Percentiles rank a stretch among this genome's conserved stretches.
These are phyloP conservation scores for Chrysosphaeria jannelii DNA, from an alignment of 2,329 filamentous ascomycete genomes.

Conservation along the genomic window DNA sequence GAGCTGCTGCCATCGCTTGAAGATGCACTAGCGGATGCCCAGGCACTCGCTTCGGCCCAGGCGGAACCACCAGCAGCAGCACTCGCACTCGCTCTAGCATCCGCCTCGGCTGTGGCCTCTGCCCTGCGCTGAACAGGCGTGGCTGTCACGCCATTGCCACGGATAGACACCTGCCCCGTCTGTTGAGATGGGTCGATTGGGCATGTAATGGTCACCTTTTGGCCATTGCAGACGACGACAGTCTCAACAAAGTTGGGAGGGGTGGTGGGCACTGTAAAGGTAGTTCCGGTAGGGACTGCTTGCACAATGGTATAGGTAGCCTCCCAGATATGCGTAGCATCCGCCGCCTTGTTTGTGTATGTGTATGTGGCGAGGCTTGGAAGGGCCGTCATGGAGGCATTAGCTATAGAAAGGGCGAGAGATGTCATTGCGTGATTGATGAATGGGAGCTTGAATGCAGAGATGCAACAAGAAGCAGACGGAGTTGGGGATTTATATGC, in stretches of 20 bases:
- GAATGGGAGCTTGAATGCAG: too few species aligned
- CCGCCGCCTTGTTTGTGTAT: slow-evolving; percentile 10
- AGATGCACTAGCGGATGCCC: slow-evolving; percentile 1
- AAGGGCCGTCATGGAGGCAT: too few species aligned
- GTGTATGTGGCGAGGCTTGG: slow-evolving; percentile 12
- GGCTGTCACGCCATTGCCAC: slow-evolving; percentile 5
- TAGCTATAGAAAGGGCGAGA: too few species aligned
- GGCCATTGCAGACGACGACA: slow-evolving; percentile 3
- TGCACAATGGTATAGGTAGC: slow-evolving; percentile 13
- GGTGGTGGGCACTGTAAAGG: slow-evolving; percentile 12
- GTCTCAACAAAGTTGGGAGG: slow-evolving; percentile 6
- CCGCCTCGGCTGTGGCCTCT: slow-evolving; percentile 1
- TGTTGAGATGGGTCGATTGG: slow-evolving; percentile 2
- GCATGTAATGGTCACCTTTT: slow-evolving; percentile 3
- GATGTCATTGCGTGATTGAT: too few species aligned
- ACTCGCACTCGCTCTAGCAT: slow-evolving; percentile 1
- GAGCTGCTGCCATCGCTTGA: background rate
- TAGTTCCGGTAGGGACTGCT: slow-evolving; percentile 11
- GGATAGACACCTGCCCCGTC: slow-evolving; percentile 2
- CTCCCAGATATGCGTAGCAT: slow-evolving; percentile 10
- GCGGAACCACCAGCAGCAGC: slow-evolving; percentile 1
- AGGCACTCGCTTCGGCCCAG: background rate
- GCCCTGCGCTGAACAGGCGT: too few species aligned
- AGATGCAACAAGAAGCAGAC: too few species aligned
- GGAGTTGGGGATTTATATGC: too few species aligned